phyloP scores from a whole-genome alignment of 129 eudicot species.

The Tagetes patula region DNA sequence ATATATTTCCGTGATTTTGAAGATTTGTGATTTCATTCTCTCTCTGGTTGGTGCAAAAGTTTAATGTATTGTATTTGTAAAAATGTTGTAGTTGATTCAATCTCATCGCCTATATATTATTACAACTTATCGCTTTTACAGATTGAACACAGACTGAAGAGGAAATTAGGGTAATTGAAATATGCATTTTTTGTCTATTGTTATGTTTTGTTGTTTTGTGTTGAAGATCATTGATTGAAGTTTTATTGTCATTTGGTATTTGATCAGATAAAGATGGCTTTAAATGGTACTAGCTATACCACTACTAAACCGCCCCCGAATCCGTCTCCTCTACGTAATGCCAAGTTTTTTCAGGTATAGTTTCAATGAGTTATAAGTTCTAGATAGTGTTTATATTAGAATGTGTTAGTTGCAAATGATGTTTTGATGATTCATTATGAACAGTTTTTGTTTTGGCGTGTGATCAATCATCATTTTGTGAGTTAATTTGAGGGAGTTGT shows the following conservation, averaged over 20 bases:
- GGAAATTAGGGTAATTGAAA: constrained; percentile 18
- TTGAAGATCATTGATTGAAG: too few relatives aligned
- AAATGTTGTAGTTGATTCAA: neutral
- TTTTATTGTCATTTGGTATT: neutral
- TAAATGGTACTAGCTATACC: constrained; percentile 37
- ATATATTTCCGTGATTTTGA: constrained; percentile 36
- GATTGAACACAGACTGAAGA: neutral
- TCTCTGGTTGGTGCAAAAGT: constrained; percentile 21
- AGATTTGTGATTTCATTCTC: constrained; percentile 20
- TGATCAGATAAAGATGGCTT: constrained; percentile 36
- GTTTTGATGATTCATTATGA: neutral
- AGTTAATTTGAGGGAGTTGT: neutral
- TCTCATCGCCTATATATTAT: constrained; percentile 21
- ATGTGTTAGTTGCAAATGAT: neutral
- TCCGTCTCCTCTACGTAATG: constrained; percentile 71
- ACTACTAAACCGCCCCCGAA: constrained; percentile 54
- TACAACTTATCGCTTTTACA: constrained; percentile 11
- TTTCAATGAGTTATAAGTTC: neutral
- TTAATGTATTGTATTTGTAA: neutral
- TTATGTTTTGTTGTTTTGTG: too few relatives aligned
- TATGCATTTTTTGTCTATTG: neutral
- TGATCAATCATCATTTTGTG: neutral
- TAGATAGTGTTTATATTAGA: too few relatives aligned
- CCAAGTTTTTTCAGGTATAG: constrained; percentile 68
- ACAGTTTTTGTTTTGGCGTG: neutral